Conservation (phyloP, 352 stramenopile species). For the Globisporangium okanoganense region DNA sequence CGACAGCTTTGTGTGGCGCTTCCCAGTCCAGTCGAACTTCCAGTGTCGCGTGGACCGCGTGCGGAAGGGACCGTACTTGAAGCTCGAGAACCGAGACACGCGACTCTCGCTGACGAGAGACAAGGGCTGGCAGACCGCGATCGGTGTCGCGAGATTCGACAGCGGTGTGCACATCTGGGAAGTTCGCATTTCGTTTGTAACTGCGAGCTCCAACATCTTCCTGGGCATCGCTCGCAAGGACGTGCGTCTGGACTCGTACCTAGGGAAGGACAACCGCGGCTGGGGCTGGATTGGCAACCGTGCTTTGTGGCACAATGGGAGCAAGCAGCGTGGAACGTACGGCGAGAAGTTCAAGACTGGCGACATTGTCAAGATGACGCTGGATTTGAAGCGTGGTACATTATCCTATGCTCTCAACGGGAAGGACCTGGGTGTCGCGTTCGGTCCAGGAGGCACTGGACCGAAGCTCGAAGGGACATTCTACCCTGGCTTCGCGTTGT, state of each 20-base stretch:
- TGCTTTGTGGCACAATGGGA: conserved; percentile 88
- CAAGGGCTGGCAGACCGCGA: conserved; percentile 87
- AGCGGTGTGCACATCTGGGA: conserved; percentile 87
- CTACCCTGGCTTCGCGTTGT: conserved; percentile 82
- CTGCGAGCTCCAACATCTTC: conserved; percentile 89
- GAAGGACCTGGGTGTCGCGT: conserved; percentile 86
- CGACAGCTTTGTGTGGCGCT: conserved; percentile 85
- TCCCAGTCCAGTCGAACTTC: conserved; percentile 87
- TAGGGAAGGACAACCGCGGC: conserved; percentile 90
- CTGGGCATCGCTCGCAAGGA: conserved; percentile 81
- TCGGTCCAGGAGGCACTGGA: conserved; percentile 80
- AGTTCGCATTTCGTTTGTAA: conserved; percentile 83
- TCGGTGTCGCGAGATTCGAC: conserved; percentile 85
- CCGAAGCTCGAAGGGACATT: conserved; percentile 86
- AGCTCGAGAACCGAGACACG: conserved; percentile 86
- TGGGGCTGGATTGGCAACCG: conserved; percentile 91
- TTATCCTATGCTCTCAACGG: conserved; percentile 88
- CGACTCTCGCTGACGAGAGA: conserved; percentile 77
- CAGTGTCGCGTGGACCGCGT: conserved; percentile 84
- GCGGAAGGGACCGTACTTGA: conserved; percentile 83
- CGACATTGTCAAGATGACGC: conserved; percentile 75
- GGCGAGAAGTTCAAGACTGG: conserved; percentile 90
- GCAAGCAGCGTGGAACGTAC: conserved; percentile 88
- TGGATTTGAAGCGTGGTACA: conserved; percentile 80
- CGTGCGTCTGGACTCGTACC: conserved; percentile 84